Base-by-base conservation (phyloP, 2,329 filamentous ascomycete genomes). In the Chrysosporium queenslandicum region DNA sequence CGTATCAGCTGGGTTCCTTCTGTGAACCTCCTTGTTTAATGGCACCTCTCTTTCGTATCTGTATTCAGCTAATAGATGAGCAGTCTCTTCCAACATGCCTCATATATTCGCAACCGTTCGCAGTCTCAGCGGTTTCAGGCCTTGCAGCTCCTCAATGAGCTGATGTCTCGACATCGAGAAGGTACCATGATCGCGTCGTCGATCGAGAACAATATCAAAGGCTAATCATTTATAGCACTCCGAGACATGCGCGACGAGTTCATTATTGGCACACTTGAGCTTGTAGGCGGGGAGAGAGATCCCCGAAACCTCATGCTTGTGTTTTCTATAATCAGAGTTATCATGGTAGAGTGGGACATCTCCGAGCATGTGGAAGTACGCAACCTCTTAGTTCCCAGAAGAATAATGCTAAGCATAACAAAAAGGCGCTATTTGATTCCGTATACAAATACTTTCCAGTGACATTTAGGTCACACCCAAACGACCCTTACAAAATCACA, bases 381-480 rank as follows among this genome's bases (percentile, higher is more conserved):
- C 57, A 30, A 23, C 20, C 12, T 30, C 18, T 30, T 23, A 7
- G 8, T 9, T 32, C 4, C 6, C 11, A 20, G 8, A 2, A 21
- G 12, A 6, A 40, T 46, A n/a, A 18, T 41, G 30, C 42, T 46
- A 48, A 43, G 7, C 20, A 21, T 1, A 11, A 8, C 25, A 12
- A 21, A 30, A 54, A 71, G 72, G 62, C 67, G 27, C 71, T 85
- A 41, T 85, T 85, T 61, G 82, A 86, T 58, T 75, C 81, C 2
- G 81, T 83, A 16, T 86, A 84, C 66, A 84, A 83, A 60, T 86
- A 86, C 64, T 86, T 85, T 61, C 82, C 82, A 0, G 85, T 86
- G 58, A 85, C 82, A 0, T 86, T 85, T 66, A 76, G 79, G 60
- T 81, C 82, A 9, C 82, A 82, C 1, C 82, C 81, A 9, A 81